Conservation (phyloP, 106 monocot species). For the Dioscorea dumetorum region DNA sequence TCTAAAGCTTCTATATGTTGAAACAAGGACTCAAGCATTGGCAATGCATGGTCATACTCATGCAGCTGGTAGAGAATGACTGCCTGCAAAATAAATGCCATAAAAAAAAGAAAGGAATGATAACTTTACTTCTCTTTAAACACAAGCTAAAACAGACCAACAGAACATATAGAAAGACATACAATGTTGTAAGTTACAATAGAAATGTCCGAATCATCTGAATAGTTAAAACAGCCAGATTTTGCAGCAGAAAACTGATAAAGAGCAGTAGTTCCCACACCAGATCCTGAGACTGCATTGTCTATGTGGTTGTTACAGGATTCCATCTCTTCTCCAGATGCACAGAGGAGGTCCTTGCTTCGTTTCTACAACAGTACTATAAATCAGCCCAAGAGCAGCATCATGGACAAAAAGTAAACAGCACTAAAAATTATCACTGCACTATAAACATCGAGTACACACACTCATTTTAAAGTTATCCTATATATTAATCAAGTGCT, state of each 20-base stretch:
- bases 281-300: constrained; percentile 32
- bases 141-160: background rate
- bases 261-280: constrained; percentile 30
- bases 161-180: constrained; percentile 11
- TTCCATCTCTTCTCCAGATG: constrained; percentile 51
- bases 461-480: background rate
- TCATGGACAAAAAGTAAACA: background rate
- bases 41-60: constrained; percentile 55
- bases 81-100: constrained; percentile 52
- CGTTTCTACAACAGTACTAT: constrained; percentile 33
- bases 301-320: constrained; percentile 21
- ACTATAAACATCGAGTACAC: background rate
- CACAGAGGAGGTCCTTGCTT: constrained; percentile 61
- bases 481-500: background rate
- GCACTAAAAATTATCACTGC: background rate
- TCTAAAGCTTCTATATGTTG: constrained; percentile 77
- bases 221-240: constrained; percentile 23
- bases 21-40: constrained; percentile 61
- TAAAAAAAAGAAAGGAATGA: background rate
- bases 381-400: constrained; percentile 1
- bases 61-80: constrained; percentile 68
- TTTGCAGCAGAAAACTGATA: constrained; percentile 44
- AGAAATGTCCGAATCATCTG: constrained; percentile 57
- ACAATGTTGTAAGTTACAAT: constrained; percentile 67
- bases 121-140: background rate